Evolutionary conservation across 169 alveolate genomes (phyloP).

Genomic region (Cryptosporidium sp.): DNA sequence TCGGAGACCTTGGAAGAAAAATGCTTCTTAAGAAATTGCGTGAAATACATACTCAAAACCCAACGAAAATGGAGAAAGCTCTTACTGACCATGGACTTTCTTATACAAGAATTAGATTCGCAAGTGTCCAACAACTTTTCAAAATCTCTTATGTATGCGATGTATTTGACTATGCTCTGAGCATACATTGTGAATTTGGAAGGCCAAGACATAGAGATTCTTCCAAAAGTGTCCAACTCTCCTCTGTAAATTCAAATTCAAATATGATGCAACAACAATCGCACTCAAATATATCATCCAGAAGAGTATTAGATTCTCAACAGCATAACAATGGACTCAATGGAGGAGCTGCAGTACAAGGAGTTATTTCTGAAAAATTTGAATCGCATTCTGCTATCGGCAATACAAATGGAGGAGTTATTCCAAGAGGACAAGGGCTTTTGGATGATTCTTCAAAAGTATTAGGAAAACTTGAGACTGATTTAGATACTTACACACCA

Average conservation of each 20-base stretch:
- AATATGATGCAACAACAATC: neutral
- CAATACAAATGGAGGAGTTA: neutral
- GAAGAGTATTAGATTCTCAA: conserved; percentile 27
- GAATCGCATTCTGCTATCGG: conserved; percentile 9
- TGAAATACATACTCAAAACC: conserved; percentile 74
- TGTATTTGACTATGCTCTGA: conserved; percentile 69
- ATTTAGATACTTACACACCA: conserved; percentile 43
- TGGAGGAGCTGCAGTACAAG: conserved; percentile 1
- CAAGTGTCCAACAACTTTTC: conserved; percentile 68
- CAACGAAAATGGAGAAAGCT: conserved; percentile 74
- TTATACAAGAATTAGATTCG: conserved; percentile 66
- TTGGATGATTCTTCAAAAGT: conserved; percentile 20
- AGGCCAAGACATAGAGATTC: conserved; percentile 74
- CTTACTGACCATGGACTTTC: conserved; percentile 73
- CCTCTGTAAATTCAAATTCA: conserved; percentile 1
- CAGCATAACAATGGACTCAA: neutral
- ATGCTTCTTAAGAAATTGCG: conserved; percentile 63
- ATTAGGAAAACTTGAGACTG: conserved; percentile 16
- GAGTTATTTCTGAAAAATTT: conserved; percentile 10
- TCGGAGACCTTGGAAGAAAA: conserved; percentile 69
- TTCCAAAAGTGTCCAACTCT: conserved; percentile 26
- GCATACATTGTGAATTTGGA: conserved; percentile 73
- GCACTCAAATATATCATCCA: conserved; percentile 12
- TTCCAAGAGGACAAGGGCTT: neutral
- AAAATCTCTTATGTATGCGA: conserved; percentile 72